These are phyloP conservation scores for Orychophragmus violaceus DNA, from an alignment of 345 rosid genomes.

Conservation along the genomic window DNA sequence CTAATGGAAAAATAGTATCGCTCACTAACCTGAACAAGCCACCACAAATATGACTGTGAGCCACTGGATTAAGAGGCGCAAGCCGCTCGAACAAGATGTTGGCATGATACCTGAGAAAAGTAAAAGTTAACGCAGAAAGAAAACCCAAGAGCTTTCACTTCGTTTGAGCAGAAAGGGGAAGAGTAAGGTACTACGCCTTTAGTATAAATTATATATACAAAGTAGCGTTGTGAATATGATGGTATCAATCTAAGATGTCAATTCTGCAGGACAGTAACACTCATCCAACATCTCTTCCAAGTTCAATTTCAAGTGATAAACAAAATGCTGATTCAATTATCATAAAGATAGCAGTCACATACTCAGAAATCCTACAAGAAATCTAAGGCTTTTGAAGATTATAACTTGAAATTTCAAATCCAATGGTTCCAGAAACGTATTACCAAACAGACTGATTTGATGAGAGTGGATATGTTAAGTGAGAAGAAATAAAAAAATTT, in stretches of 20 bases:
- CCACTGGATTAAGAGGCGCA: conserved; percentile 85
- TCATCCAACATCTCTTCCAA: conserved; percentile 7
- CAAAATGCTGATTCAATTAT: not conserved
- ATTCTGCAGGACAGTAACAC: not conserved
- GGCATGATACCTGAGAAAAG: conserved; percentile 77
- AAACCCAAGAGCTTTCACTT: not conserved
- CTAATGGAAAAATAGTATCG: conserved; percentile 2
- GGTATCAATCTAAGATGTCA: not conserved
- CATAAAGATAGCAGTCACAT: not conserved
- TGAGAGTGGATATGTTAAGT: conserved; percentile 4
- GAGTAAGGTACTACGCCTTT: not conserved
- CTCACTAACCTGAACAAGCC: conserved; percentile 69
- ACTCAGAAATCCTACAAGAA: conserved; percentile 4
- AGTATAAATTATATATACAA: not conserved
- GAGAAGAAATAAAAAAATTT: not conserved
- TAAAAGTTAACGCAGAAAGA: not conserved
- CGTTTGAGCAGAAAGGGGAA: conserved; percentile 7
- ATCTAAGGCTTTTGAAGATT: conserved; percentile 1
- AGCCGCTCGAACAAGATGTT: conserved; percentile 70
- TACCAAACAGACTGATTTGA: conserved; percentile 11
- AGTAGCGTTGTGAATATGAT: not conserved
- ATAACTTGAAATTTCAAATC: conserved; percentile 6
- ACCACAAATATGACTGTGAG: conserved; percentile 71
- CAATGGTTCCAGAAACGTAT: not conserved
- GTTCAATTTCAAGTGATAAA: conserved; percentile 5